Evolutionary conservation across 352 stramenopile species (phyloP), one percentile per base, ranked within the genome.

Genomic region (Blastocystis sp.): DNA sequence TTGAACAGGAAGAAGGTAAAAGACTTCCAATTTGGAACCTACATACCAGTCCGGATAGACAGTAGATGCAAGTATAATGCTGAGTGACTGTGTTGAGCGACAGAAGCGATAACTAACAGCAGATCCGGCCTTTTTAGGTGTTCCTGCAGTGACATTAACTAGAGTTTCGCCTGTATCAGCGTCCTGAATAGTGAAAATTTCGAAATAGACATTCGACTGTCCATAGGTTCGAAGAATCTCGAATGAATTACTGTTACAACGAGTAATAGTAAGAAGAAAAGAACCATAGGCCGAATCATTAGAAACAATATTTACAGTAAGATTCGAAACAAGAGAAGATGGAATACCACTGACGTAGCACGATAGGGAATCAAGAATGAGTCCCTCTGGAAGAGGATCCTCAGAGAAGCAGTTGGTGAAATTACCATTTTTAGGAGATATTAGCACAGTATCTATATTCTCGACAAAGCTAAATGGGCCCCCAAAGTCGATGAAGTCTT

Each of bases 31-130:
- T 44, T 75, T 75, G 22, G 62, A 75, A 15, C 62, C 62, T 19
- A 44, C 48, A 44, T 75, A 75, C 62, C 62, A 75, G 19, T 75
- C 17, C 19, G 37, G 15, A 75, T 75, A 75, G 19, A 75, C 62
- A 44, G 62, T 48, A 3, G 62, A 75, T 27, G 33, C 62, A n/a
- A 75, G 30, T 35, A 44, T 40, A 44, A 75, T 75, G 7, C 30
- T 3, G 15, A 75, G 62, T 0, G 24, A 44, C 22, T 6, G 15
- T 9, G 62, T 75, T 9, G 62, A 24, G 17, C 33, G 48, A 44
- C 62, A 75, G 48, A 75, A 75, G 42, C 62, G 62, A 75, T 75
- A 75, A 40, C 62, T 75, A 24, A 75, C 62, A 17, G 35, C 62
- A 53, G 37, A n/a, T 75, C 62, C 62, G 42, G 33, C 62, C 62